Evolutionary conservation across 371 early-diverging fungal genomes (phyloP).

Genomic region (Rhizopus arrhizus): DNA sequence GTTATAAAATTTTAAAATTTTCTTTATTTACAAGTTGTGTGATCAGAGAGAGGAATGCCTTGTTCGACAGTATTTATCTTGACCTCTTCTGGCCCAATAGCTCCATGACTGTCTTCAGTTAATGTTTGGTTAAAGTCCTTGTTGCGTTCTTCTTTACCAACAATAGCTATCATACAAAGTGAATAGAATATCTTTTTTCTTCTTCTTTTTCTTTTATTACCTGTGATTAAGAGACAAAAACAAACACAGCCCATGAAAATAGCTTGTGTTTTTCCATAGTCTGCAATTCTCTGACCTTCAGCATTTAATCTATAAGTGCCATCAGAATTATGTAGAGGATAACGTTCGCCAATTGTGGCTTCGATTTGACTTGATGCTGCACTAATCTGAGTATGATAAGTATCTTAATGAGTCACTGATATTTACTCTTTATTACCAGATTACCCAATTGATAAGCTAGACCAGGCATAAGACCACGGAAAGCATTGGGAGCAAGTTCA

Average conservation of each 20-base stretch:
- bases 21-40: conserved; percentile 3
- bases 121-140: conserved; percentile 41
- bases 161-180: conserved; percentile 22
- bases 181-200: not conserved
- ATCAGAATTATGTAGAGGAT: conserved; percentile 38
- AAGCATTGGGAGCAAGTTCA: conserved; percentile 68
- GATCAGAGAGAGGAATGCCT: conserved; percentile 14
- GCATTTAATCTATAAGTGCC: conserved; percentile 35
- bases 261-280: conserved; percentile 69
- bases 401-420: not conserved
- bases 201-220: conserved; percentile 22
- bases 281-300: conserved; percentile 52
- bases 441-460: conserved; percentile 73
- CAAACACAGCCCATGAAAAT: conserved; percentile 64
- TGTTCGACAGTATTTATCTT: conserved; percentile 30
- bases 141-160: conserved; percentile 51
- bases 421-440: conserved; percentile 31
- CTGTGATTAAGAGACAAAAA: conserved; percentile 36
- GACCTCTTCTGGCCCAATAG: conserved; percentile 30
- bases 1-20: conserved; percentile 1
- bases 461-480: conserved; percentile 72
- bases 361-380: conserved; percentile 71
- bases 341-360: conserved; percentile 62
- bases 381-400: conserved; percentile 39
- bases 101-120: conserved; percentile 31